phyloP scores from a whole-genome alignment of 495 filamentous ascomycete species.

The Penicillium ucsense region DNA sequence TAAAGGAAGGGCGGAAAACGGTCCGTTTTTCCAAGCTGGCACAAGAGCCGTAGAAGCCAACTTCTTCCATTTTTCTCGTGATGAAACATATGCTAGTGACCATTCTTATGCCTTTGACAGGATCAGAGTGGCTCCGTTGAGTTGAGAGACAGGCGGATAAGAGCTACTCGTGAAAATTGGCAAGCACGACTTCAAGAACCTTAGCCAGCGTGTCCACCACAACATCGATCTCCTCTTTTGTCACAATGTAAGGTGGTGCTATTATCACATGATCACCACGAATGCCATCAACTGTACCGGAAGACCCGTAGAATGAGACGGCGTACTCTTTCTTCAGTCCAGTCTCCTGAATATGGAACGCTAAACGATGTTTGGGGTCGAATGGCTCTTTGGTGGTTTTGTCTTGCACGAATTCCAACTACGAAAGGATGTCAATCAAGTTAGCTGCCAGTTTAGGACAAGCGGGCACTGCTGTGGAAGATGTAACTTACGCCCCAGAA shows the following conservation, averaged over 20 bases:
- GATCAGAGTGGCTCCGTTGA: no score
- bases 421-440: neutral
- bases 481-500: conserved; percentile 43
- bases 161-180: conserved; percentile 4
- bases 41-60: no score
- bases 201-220: conserved; percentile 39
- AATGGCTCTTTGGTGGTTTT: conserved; percentile 48
- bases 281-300: conserved; percentile 57
- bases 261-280: conserved; percentile 68
- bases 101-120: no score
- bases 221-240: conserved; percentile 48
- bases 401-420: conserved; percentile 52
- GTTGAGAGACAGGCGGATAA: no score
- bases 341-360: conserved; percentile 42
- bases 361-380: conserved; percentile 20
- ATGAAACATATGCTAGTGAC: no score
- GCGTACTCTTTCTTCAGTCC: conserved; percentile 42
- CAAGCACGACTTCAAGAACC: conserved; percentile 28
- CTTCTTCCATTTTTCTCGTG: no score
- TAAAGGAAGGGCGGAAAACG: no score
- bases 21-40: no score
- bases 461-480: no score
- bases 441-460: neutral
- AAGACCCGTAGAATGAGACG: conserved; percentile 61
- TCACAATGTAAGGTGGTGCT: conserved; percentile 64